Conservation (phyloP, 2,329 filamentous ascomycete species). For the Didymella pomorum region DNA sequence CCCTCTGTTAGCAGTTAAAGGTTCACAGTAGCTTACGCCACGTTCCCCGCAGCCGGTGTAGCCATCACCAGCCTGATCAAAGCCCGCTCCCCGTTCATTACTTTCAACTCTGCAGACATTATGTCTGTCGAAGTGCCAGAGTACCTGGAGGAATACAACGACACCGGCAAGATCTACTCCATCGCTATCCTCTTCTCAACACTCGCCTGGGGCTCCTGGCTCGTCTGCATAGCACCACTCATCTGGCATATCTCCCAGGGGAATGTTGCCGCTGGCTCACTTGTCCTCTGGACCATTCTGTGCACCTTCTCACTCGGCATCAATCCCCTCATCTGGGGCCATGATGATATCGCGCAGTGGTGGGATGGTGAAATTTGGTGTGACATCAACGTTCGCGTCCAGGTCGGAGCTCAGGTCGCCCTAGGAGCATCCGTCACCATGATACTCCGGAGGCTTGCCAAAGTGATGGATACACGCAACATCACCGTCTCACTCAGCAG, state of each 20-base stretch:
- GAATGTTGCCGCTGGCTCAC: slow-evolving; percentile 66
- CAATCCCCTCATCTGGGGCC: slow-evolving; percentile 72
- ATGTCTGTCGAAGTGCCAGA: neutral
- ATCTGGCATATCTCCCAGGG: slow-evolving; percentile 67
- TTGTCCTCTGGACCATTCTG: slow-evolving; percentile 65
- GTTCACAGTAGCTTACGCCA: neutral
- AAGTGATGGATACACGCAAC: slow-evolving; percentile 67
- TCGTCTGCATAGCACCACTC: slow-evolving; percentile 65
- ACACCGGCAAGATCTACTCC: slow-evolving; percentile 34
- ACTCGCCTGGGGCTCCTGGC: slow-evolving; percentile 59
- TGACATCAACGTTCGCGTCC: slow-evolving; percentile 69
- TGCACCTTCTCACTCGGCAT: slow-evolving; percentile 65
- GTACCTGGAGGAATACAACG: neutral
- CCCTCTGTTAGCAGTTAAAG: neutral
- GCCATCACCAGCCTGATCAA: neutral
- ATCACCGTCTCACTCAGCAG: slow-evolving; percentile 60
- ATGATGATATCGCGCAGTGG: slow-evolving; percentile 62
- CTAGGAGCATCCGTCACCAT: slow-evolving; percentile 63
- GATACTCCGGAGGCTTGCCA: slow-evolving; percentile 67
- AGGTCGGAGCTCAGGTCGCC: slow-evolving; percentile 61
- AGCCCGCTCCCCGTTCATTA: neutral
- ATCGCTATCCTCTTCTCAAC: slow-evolving; percentile 56
- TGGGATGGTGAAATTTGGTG: slow-evolving; percentile 69
- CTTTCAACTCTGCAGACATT: neutral
- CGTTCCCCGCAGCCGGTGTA: neutral